These are phyloP conservation scores for Nothophaeocryptopus gaeumannii DNA, from an alignment of 2,329 filamentous ascomycete genomes.

Conservation along the genomic window DNA sequence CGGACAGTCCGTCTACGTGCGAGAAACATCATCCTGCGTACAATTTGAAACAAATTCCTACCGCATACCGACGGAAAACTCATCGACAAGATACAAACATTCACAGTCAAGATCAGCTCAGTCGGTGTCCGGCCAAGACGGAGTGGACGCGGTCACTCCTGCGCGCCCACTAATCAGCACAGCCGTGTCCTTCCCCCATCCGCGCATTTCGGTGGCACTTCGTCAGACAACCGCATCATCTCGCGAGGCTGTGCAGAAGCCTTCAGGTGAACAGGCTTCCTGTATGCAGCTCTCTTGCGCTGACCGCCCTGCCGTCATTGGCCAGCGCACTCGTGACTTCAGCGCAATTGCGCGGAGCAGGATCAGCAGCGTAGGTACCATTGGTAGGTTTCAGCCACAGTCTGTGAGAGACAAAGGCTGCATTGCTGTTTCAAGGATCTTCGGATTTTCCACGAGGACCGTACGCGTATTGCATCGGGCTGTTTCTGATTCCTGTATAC, in stretches of 20 bases:
- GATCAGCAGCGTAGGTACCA: too few species aligned
- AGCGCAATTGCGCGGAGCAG: too few species aligned
- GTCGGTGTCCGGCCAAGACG: too few species aligned
- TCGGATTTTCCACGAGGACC: neutral
- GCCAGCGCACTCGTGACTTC: neutral
- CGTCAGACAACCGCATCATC: neutral
- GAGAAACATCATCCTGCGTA: too few species aligned
- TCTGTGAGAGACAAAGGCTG: neutral
- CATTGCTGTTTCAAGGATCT: conserved; percentile 6
- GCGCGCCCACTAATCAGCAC: neutral
- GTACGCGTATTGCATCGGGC: neutral
- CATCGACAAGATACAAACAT: too few species aligned
- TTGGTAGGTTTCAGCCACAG: conserved; percentile 1
- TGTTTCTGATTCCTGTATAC: neutral
- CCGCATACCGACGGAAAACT: too few species aligned
- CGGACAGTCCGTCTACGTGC: too few species aligned
- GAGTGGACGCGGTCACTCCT: neutral
- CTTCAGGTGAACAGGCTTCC: neutral
- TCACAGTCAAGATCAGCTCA: too few species aligned
- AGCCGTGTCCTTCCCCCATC: neutral
- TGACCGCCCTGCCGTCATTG: neutral
- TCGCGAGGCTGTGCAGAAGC: conserved; percentile 1
- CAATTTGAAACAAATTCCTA: too few species aligned
- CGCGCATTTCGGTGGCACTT: neutral
- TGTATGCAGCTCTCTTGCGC: too few species aligned